Conservation (phyloP, 2,329 filamentous ascomycete genomes). For the Xylariaceae sp. region DNA sequence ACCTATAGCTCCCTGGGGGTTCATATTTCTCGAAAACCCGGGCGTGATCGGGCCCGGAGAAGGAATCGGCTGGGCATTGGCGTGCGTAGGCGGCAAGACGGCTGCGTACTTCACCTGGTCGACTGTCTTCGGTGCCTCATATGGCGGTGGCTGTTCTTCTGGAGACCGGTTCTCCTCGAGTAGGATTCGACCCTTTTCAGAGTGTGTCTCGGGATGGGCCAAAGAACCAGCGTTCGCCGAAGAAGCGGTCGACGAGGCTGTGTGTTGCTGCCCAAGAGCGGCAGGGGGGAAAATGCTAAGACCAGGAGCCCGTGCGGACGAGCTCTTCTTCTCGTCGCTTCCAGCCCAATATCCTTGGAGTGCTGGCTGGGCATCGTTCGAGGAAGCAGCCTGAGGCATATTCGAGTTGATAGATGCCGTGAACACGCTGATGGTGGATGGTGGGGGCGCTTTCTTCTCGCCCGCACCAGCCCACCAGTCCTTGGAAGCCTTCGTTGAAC, state of each 20-base stretch:
- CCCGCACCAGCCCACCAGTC: slow-evolving; percentile 23
- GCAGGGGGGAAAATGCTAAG: slow-evolving; percentile 12
- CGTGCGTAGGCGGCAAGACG: slow-evolving; percentile 49
- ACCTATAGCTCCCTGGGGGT: slow-evolving; percentile 51
- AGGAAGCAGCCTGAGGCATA: slow-evolving; percentile 1
- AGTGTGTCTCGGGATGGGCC: slow-evolving; percentile 14
- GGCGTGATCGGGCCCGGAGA: slow-evolving; percentile 58
- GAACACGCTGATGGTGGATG: no score
- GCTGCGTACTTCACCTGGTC: slow-evolving; percentile 45
- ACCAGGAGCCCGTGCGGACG: slow-evolving; percentile 8
- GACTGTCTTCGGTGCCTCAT: slow-evolving; percentile 40
- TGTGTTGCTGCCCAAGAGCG: slow-evolving; percentile 12
- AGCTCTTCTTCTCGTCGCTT: slow-evolving; percentile 17
- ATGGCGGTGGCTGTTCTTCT: slow-evolving; percentile 45
- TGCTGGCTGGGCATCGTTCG: no score
- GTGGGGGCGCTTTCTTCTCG: slow-evolving; percentile 17
- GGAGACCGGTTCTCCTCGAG: slow-evolving; percentile 27
- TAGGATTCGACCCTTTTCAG: slow-evolving; percentile 34
- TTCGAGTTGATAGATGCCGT: slow-evolving; percentile 4
- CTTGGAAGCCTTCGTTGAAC: slow-evolving; percentile 7
- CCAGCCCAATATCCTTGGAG: slow-evolving; percentile 18
- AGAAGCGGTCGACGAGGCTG: slow-evolving; percentile 16
- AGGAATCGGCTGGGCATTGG: slow-evolving; percentile 40
- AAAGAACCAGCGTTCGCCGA: slow-evolving; percentile 20
- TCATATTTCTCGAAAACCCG: slow-evolving; percentile 53